Base-by-base conservation (phyloP, 306 rosid genomes). In the Cotoneaster glaucophyllus region DNA sequence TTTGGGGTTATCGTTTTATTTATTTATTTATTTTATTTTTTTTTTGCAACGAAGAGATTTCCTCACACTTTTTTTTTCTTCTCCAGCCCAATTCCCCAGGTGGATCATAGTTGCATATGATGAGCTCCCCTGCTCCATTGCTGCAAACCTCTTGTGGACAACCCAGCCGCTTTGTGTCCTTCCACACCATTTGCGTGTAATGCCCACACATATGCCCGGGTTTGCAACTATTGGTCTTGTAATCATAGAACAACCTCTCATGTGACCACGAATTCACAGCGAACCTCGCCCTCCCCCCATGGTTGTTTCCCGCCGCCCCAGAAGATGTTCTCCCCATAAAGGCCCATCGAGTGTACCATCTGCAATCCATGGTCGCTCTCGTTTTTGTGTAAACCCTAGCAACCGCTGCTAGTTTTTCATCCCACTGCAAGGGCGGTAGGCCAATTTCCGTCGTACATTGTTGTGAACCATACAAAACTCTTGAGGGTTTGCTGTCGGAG, bases 241-340 rank as follows among this genome's bases (percentile, higher is more conserved):
- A 21, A 34, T 65, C 17, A 2, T 65, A 65, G 26, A 32, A 34
- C 25, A 19, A 18, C 70, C 21, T 65, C 70, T 65, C 70, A 2
- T 34, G 13, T 1, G 45, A 34, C 70, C 70, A 65, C 28, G 70
- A 34, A 17, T 15, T 34, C 28, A n/a, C 70, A 17, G 70, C 70
- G 8, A 65, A 65, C 70, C n/a, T 65, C 17, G 48, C 50, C 3
- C 48, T 50, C 70, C 70, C 48, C 70, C 70, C 70, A 34, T 4
- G 0, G 26, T 26, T 34, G 25, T 5, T 11, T 19, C 45, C 70
- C 70, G 8, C 48, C 50, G 4, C 74, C 74, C 61, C 61, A 69
- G 74, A 43, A 69, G 56, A 69, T 69, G 39, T 45, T 69, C 59
- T 69, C 74, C n/a, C 74, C 74, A 8, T 69, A 69, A 5, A 59